phyloP scores from a whole-genome alignment of 116 monocot genomes.

The Zostera marina region DNA sequence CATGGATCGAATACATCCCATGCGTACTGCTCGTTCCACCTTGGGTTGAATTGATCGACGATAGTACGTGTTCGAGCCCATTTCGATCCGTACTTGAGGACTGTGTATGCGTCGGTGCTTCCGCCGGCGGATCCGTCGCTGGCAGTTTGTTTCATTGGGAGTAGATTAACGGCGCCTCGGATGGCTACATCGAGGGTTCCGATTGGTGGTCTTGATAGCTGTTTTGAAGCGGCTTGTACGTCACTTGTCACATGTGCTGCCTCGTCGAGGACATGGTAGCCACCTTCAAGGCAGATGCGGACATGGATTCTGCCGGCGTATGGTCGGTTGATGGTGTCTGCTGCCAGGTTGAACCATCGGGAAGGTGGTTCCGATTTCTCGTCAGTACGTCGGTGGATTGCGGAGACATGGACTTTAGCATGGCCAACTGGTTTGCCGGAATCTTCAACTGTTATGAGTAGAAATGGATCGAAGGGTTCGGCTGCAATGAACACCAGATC shows the following conservation, averaged over 20 bases:
- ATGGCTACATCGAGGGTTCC: conserved; percentile 63
- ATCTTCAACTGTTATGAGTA: conserved; percentile 58
- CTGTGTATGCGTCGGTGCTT: conserved; percentile 64
- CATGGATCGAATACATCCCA: conserved; percentile 97
- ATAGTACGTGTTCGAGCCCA: conserved; percentile 87
- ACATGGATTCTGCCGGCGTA: conserved; percentile 69
- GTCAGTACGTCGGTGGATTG: conserved; percentile 53
- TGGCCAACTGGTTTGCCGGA: conserved; percentile 32
- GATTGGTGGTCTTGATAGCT: conserved; percentile 57
- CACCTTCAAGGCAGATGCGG: conserved; percentile 66
- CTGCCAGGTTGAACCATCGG: conserved; percentile 65
- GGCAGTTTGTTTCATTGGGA: conserved; percentile 44
- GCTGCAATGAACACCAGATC: conserved; percentile 78
- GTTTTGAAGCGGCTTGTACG: conserved; percentile 67
- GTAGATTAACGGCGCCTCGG: conserved; percentile 50
- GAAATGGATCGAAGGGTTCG: conserved; percentile 80
- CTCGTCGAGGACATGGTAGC: conserved; percentile 67
- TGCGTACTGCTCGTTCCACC: conserved; percentile 92
- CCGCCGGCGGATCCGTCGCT: conserved; percentile 30
- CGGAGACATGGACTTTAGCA: conserved; percentile 42
- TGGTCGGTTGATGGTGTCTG: conserved; percentile 27
- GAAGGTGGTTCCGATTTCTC: conserved; percentile 65
- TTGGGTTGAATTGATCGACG: conserved; percentile 67
- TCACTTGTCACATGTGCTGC: conserved; percentile 64
- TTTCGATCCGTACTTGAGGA: conserved; percentile 81